Evolutionary conservation across 352 stramenopile genomes (phyloP), one percentile per base, ranked within the genome.

Genomic region (Phytophthora citricola): DNA sequence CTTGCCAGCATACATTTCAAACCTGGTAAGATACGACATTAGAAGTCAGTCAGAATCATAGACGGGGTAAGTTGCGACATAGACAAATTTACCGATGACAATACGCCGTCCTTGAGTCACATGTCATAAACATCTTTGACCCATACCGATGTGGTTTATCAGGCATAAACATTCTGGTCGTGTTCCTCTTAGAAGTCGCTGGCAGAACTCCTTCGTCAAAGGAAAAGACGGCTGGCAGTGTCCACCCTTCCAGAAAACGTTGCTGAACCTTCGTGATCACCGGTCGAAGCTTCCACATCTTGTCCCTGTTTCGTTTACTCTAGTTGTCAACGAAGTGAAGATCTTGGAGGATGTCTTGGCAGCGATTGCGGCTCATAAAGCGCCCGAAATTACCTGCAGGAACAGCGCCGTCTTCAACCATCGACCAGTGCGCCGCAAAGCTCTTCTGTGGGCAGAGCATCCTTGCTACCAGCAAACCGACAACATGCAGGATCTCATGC

Each of bases 131-230:
- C 40, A 66, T 43, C 31, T 60, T 61, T 5, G 32, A 10, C 32
- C 32, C 59, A 41, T 66, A 66, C 12, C 49, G 43, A 15, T 61
- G 59, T 2, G 59, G 59, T 5, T 67, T 61, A 24, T 61, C 49
- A 3, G 50, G 71, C 53, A 73, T 74, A 26, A 74, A 76, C 56
- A 76, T 73, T 0, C 63, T 40, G 0, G 66, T 74, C 0, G 58
- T 73, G 59, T 78, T 78, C 1, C 58, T 39, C 3, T 45, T 29
- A 0, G 58, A 81, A 1, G 69, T 76, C 0, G 62, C 17, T 4
- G 47, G 65, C 2, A 75, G 22, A 3, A 78, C 58, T 4, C 62
- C 69, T 43, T 74, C 62, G 11, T 74, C 73, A 14, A 81, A 81
- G 0, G 55, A 69, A 7, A 75, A 61, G 1, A 63, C 27, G 5